phyloP scores from a whole-genome alignment of 116 monocot genomes.

The Phalaenopsis hybrid region DNA sequence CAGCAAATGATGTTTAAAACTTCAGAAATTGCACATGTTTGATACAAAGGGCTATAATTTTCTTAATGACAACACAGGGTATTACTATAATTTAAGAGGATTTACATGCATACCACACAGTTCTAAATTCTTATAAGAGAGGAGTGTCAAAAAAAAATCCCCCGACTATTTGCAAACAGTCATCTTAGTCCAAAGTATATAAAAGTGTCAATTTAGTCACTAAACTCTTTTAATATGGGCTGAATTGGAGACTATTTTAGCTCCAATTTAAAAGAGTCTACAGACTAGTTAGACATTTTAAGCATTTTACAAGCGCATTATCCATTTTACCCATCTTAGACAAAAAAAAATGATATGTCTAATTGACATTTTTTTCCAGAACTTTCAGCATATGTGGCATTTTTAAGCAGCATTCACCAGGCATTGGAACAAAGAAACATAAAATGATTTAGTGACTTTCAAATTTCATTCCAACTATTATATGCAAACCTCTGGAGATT shows the following conservation, averaged over 20 bases:
- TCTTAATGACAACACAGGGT: not conserved
- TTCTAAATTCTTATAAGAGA: no score
- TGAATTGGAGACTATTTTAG: no score
- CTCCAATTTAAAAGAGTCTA: not conserved
- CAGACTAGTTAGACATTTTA: no score
- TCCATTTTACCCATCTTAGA: not conserved
- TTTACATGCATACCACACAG: no score
- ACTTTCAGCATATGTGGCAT: not conserved
- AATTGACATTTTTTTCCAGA: not conserved
- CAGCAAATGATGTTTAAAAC: not conserved
- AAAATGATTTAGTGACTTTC: not conserved
- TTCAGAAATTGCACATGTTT: not conserved
- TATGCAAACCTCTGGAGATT: constrained; percentile 76
- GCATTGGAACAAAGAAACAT: not conserved
- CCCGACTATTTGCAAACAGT: no score
- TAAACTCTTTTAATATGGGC: no score
- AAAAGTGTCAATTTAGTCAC: no score
- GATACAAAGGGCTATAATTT: not conserved
- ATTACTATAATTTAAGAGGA: no score
- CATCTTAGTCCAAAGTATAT: no score
- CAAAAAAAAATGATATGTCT: not conserved
- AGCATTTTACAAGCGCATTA: no score
- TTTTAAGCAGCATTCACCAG: not conserved
- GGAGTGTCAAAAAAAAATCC: no score
- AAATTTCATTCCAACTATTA: not conserved